A percentile compares a stretch with the other conserved stretches of the same genome.
Conservation (phyloP, 2,329 filamentous ascomycete species). For the Aschersonia sp. region DNA sequence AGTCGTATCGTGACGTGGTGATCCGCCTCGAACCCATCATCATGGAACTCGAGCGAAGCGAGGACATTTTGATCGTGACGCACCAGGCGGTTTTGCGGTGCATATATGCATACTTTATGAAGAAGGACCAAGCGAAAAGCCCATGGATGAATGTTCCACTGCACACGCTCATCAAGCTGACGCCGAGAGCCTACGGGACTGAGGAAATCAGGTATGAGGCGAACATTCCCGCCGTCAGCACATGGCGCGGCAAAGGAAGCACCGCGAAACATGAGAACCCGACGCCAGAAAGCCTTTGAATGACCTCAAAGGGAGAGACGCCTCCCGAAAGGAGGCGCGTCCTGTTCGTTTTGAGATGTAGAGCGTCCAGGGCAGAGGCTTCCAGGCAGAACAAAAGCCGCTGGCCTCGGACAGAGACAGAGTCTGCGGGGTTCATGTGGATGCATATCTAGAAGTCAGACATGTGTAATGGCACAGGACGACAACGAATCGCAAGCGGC, state of each 20-base stretch:
- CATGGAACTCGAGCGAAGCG: conserved; percentile 93
- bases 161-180: conserved; percentile 92
- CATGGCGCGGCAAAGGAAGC: conserved; percentile 87
- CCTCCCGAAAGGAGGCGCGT: background rate
- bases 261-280: conserved; percentile 75
- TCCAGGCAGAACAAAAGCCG: no score
- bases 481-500: no score
- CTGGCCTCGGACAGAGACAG: no score
- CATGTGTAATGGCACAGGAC: no score
- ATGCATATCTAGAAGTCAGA: no score
- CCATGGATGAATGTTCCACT: conserved; percentile 98
- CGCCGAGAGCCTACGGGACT: conserved; percentile 85
- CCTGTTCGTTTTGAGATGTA: no score
- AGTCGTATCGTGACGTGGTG: conserved; percentile 91
- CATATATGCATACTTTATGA: conserved; percentile 99
- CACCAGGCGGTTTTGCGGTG: conserved; percentile 94
- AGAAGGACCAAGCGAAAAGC: conserved; percentile 79
- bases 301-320: background rate
- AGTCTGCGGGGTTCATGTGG: no score
- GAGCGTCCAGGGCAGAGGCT: no score
- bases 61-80: conserved; percentile 95
- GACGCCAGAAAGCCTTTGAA: conserved; percentile 19
- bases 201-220: conserved; percentile 79
- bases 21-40: conserved; percentile 97
- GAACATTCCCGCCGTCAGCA: conserved; percentile 89